Evolutionary conservation across 2,329 filamentous ascomycete genomes (phyloP), one percentile per base, ranked within the genome.

Genomic region (Colletotrichum aenigma): DNA sequence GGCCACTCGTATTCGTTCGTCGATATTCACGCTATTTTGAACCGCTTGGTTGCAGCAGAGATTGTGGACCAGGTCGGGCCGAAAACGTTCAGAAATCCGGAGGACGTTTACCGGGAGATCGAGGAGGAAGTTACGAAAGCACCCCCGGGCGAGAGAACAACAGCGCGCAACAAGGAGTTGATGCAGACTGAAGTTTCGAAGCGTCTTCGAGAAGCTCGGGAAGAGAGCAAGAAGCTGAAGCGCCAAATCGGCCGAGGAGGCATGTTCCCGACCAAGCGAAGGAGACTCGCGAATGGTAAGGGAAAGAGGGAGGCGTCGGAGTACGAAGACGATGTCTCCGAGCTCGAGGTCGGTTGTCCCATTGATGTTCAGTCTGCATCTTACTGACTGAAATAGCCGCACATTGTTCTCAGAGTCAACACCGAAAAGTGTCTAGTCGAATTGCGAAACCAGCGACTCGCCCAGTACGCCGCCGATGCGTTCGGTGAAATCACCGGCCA

Each of bases 401-500:
- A 94, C 74, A 88, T 96, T 78, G 89, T 96, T 43, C 88, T 98
- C 65, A 92, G 93, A 32, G 88, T 98, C 70, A 98, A 98, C 82
- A 93, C 95, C 80, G 94, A 96, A 71, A 97, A 96, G 83, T 95
- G 95, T 75, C 88, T 93, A 8, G 94, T 98, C 12, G 93, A 94
- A 66, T 88, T 98, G 77, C 94, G 96, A 72, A 98, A 95, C 80
- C 90, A 93, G 78, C 91, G 92, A 24, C 91, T 98, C 4, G 91
- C 93, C 68, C 89, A 92, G n/a, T 91, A 96, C 72, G 95, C 93
- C 2, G 89, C 92, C 67, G 91, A 94, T 69, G 88, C 91, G 36
- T 89, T 97, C 24, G 94, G 96, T 60, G 88, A 92, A 55, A 92
- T 91, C 2, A 97, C 96, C 2, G 93, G 94, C 1, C 89, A 93